Conservation (phyloP, 768 basidiomycete genomes). For the Fistulinella prunicolor region DNA sequence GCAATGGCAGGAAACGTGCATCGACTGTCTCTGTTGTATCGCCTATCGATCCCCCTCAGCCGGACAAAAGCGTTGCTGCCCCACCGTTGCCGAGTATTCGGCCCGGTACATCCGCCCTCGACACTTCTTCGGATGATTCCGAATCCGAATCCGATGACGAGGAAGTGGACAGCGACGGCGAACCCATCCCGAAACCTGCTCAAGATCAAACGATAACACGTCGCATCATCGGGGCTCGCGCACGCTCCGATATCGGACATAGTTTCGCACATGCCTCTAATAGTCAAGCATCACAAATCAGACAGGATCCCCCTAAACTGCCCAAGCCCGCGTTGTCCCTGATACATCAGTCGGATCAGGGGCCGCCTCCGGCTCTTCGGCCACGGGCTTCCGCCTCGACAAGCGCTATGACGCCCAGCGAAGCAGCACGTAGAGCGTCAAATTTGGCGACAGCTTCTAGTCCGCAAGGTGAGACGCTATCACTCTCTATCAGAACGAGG, state of each 20-base stretch:
- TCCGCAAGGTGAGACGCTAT: slow-evolving; percentile 28
- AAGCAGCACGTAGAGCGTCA: slow-evolving; percentile 52
- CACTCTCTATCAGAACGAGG: neutral
- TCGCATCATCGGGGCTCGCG: slow-evolving; percentile 6
- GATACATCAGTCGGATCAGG: slow-evolving; percentile 4
- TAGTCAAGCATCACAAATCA: neutral
- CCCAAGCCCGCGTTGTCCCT: slow-evolving; percentile 33
- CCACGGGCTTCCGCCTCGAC: slow-evolving; percentile 56
- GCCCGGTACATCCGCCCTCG: slow-evolving; percentile 16
- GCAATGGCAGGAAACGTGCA: slow-evolving; percentile 25
- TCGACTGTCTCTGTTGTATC: slow-evolving; percentile 29
- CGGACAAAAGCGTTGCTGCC: slow-evolving; percentile 8
- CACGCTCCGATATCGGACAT: slow-evolving; percentile 23
- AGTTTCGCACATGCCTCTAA: neutral
- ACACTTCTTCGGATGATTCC: slow-evolving; percentile 35
- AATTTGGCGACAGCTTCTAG: slow-evolving; percentile 28
- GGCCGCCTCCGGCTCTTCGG: slow-evolving; percentile 19
- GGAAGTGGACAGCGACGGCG: slow-evolving; percentile 35
- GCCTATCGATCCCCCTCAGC: slow-evolving; percentile 11
- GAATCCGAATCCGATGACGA: slow-evolving; percentile 37
- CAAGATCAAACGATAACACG: slow-evolving; percentile 36
- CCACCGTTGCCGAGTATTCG: slow-evolving; percentile 9
- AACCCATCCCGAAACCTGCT: slow-evolving; percentile 32
- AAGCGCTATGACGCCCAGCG: slow-evolving; percentile 52
- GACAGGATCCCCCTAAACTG: slow-evolving; percentile 7